Evolutionary conservation across 2,329 filamentous ascomycete species (phyloP).

Genomic region (Claviceps lovelessii): DNA sequence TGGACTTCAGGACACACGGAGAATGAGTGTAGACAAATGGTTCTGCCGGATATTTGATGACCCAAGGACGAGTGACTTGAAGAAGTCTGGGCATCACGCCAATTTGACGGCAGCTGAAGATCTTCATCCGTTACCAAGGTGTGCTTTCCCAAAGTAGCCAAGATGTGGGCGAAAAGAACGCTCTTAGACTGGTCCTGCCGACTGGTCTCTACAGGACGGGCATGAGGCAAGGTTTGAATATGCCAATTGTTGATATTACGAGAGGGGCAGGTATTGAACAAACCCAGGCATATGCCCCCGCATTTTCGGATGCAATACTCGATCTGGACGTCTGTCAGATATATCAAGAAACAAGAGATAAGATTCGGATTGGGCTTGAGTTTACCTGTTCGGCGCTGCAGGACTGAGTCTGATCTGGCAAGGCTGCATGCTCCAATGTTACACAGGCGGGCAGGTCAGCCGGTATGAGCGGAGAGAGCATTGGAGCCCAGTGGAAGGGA

Average conservation of each 20-base stretch:
- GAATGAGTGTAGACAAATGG: constrained; percentile 69
- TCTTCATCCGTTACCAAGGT: constrained; percentile 39
- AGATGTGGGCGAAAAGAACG: constrained; percentile 62
- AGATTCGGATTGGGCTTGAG: neutral
- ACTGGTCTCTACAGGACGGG: constrained; percentile 41
- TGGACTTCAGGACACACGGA: constrained; percentile 66
- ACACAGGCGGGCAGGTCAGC: constrained; percentile 46
- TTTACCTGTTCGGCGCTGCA: constrained; percentile 40
- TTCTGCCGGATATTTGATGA: constrained; percentile 59
- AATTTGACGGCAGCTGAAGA: constrained; percentile 60
- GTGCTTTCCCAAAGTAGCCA: constrained; percentile 56
- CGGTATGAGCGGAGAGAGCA: constrained; percentile 52
- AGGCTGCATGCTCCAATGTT: constrained; percentile 23
- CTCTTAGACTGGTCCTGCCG: constrained; percentile 20
- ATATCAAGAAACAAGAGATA: neutral
- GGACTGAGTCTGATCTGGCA: constrained; percentile 34
- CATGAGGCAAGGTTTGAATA: constrained; percentile 35
- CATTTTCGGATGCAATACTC: constrained; percentile 14
- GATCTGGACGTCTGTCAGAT: constrained; percentile 10
- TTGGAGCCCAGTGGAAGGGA: constrained; percentile 46
- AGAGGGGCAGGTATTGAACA: constrained; percentile 55
- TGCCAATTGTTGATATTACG: constrained; percentile 31
- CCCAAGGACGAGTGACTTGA: constrained; percentile 31
- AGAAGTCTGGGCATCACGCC: constrained; percentile 36
- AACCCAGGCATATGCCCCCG: constrained; percentile 56